These are phyloP conservation scores for Acarospora socialis DNA, from an alignment of 2,329 filamentous ascomycete species.

Conservation along the genomic window DNA sequence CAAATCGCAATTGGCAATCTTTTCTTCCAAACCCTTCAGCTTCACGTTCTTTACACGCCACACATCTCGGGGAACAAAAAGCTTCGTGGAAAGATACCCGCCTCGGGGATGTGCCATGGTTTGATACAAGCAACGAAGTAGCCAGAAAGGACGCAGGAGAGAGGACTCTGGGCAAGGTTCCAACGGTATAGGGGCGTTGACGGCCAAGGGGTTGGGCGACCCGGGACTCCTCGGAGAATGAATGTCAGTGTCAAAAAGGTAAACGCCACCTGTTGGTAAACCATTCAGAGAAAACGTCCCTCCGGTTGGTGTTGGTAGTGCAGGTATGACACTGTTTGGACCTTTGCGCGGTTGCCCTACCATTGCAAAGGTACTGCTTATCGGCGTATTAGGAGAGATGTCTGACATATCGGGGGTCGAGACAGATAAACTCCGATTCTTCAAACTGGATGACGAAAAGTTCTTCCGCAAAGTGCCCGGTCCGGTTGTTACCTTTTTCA, in stretches of 20 bases:
- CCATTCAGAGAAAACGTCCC: conserved; percentile 43
- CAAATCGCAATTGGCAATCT: conserved; percentile 79
- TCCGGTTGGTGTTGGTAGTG: conserved; percentile 53
- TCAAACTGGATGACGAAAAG: conserved; percentile 55
- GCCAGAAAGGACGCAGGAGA: conserved; percentile 89
- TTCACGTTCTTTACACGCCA: conserved; percentile 93
- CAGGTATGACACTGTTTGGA: conserved; percentile 42
- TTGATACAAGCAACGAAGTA: conserved; percentile 89
- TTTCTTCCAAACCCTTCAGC: conserved; percentile 81
- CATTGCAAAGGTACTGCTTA: conserved; percentile 50
- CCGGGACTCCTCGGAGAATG: conserved; percentile 51
- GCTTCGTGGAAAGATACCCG: conserved; percentile 77
- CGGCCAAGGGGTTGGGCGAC: conserved; percentile 47
- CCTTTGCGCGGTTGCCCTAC: conserved; percentile 31
- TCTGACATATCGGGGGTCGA: conserved; percentile 47
- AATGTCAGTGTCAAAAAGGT: conserved; percentile 73
- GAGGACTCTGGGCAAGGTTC: conserved; percentile 86
- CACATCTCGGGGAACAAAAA: conserved; percentile 84
- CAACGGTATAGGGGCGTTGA: conserved; percentile 59
- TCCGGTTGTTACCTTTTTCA: conserved; percentile 25
- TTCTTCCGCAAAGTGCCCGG: conserved; percentile 45
- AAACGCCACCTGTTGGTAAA: conserved; percentile 51
- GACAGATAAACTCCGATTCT: conserved; percentile 58
- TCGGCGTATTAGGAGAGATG: conserved; percentile 58
- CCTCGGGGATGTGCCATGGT: conserved; percentile 83